Base-by-base conservation (phyloP, 169 alveolate genomes). In the Babesia sp. region DNA sequence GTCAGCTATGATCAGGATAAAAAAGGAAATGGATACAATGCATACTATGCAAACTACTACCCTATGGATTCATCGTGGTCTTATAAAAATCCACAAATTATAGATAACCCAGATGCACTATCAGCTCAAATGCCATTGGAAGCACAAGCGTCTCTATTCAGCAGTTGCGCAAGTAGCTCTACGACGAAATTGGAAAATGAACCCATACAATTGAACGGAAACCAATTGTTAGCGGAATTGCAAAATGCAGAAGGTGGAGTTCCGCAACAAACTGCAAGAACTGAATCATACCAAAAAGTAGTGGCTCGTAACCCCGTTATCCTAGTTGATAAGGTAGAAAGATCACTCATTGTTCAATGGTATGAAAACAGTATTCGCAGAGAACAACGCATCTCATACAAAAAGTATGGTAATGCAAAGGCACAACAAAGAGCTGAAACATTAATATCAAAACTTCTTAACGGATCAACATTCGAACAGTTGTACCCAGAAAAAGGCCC, bases 401-500 rank as follows among this genome's bases (percentile, higher is more conserved):
- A 89, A 50, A 89, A 89, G 46, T 89, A 89, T 70, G 93, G 93
- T 5, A 89, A 89, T 64, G 93, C 90, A 22, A 89, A 89, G 74
- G 93, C 93, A 8, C 87, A 89, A 59, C 81, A 85, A 60, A 60
- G 93, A 50, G 93, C 93, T n/a, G 90, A 89, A 46, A 89, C 66
- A 59, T 70, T 89, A 22, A 81, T 89, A 2, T 68, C 84, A 9
- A 89, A 89, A 56, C 71, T 89, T 26, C 54, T 76, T 41, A 57
- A 91, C 39, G 93, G 93, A 3, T 85, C 87, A 18, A 89, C 93
- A 0, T 89, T 89, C 46, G 93, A 89, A 39, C 93, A 89, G 57
- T 55, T 89, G 37, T 89, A 89, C 69, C 93, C 93, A 18, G 93
- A 89, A 34, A 89, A 89, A 78, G 93, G 93, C 5, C 93, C 93